Base-by-base conservation (phyloP, 2,329 filamentous ascomycete genomes). In the Curvularia hawaiiensis region DNA sequence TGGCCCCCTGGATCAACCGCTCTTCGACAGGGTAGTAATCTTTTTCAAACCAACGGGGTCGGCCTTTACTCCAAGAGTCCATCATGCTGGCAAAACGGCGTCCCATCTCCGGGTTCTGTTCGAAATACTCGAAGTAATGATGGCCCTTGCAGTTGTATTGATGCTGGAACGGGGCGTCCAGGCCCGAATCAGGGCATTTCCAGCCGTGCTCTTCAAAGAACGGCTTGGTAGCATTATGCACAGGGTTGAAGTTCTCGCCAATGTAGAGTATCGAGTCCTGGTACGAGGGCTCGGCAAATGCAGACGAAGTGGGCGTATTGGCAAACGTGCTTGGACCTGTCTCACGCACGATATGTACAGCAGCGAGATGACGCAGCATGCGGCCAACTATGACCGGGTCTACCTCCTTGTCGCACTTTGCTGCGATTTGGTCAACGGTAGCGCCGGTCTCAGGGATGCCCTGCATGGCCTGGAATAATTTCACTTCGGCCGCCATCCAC, bases 351-450 rank as follows among this genome's bases (percentile, higher is more conserved):
- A 66, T 69, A 18, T 60, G 47, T 61, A 67, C 68, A 49, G 68
- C 66, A 8, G 67, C 63, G n/a, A 71, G 63, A 56, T 71, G 68
- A 10, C 67, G 65, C 9, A 71, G 61, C 65, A 71, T 68, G 50
- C 67, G 65, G 4, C 59, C 66, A 14, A 70, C 64, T 12, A 70
- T 55, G n/a, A 67, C 44, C 0, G 63, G 56, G 26, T 68, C 65
- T 7, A 62, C 56, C 4, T 63, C 40, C 12, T 58, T 55, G 31
- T 52, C 30, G 52, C 65, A 59, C 33, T 50, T 59, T n/a, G 45
- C 30, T 10, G 66, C 63, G 45, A 70, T 70, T 8, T 61, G 50
- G 1, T 24, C 22, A 22, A 58, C 50, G 40, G 41, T 47, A 9
- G 61, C 58, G 20, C 68, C 68, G 1, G 51, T 39, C 0, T 56